phyloP scores from a whole-genome alignment of 73 alveolate species.

The Halteria grandinella region DNA sequence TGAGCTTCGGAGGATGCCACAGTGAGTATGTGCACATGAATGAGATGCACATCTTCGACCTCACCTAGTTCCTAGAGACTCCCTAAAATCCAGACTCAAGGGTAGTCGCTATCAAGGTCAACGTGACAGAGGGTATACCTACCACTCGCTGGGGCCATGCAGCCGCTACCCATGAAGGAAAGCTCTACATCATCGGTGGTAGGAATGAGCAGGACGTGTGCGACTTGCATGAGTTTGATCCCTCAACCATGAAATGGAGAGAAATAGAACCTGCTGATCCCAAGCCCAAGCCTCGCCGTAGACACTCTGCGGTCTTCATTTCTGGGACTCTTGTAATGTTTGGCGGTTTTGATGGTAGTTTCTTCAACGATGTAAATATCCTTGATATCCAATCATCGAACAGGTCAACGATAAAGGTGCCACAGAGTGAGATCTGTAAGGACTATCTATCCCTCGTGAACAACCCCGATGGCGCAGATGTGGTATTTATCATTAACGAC shows the following conservation, averaged over 20 bases:
- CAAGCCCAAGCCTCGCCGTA: conserved; percentile 65
- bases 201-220: conserved; percentile 87
- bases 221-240: conserved; percentile 63
- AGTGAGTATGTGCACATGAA: conserved; percentile 58
- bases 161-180: conserved; percentile 78
- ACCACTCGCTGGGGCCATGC: conserved; percentile 91
- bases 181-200: conserved; percentile 90
- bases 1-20: conserved; percentile 72
- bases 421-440: not conserved
- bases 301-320: conserved; percentile 67
- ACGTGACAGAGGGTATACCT: conserved; percentile 49
- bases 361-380: conserved; percentile 58
- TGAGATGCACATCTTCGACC: conserved; percentile 56
- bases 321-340: conserved; percentile 62
- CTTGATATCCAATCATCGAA: conserved; percentile 27
- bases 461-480: not conserved
- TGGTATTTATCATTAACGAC: conserved; percentile 19
- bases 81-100: not conserved
- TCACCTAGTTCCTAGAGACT: conserved; percentile 13
- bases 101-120: conserved; percentile 16
- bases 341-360: conserved; percentile 76
- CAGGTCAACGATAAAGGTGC: not conserved
- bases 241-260: conserved; percentile 42
- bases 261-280: conserved; percentile 19
- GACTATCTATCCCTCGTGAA: conserved; percentile 13